Conservation (phyloP, 1,139 yeast species). For the Trichomonascaceae sp. region DNA sequence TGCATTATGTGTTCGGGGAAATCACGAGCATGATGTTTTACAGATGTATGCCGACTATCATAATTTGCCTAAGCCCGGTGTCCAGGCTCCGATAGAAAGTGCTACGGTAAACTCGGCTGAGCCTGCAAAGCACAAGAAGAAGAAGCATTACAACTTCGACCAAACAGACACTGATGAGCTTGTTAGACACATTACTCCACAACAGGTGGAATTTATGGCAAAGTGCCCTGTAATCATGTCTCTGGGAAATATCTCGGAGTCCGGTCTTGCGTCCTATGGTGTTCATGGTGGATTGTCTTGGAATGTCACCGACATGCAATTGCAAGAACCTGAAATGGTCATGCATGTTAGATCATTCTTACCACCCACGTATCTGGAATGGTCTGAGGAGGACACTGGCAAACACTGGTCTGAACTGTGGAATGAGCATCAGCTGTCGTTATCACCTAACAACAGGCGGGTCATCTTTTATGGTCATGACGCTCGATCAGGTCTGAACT, state of each 20-base stretch:
- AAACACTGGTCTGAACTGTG: conserved; percentile 59
- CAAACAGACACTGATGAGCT: conserved; percentile 42
- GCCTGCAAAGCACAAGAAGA: conserved; percentile 15
- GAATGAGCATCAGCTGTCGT: conserved; percentile 45
- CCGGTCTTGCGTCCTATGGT: conserved; percentile 49
- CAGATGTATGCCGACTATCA: conserved; percentile 57
- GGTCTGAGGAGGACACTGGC: conserved; percentile 48
- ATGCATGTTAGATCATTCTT: conserved; percentile 56
- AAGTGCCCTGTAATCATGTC: conserved; percentile 58
- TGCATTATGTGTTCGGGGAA: conserved; percentile 76
- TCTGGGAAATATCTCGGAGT: conserved; percentile 55
- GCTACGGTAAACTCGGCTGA: neutral
- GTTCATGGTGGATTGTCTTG: conserved; percentile 76
- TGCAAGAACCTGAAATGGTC: conserved; percentile 58
- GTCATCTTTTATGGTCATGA: conserved; percentile 89
- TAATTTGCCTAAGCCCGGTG: conserved; percentile 36
- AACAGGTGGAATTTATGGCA: conserved; percentile 54
- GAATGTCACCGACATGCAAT: conserved; percentile 45
- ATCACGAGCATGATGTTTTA: conserved; percentile 71
- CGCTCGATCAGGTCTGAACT: conserved; percentile 67
- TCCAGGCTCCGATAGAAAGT: neutral
- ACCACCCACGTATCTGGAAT: conserved; percentile 50
- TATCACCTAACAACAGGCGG: conserved; percentile 32
- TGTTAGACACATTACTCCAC: conserved; percentile 53
- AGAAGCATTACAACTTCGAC: conserved; percentile 9